Base-by-base conservation (phyloP, 2,329 filamentous ascomycete species). In the Aspergillus awamori region DNA sequence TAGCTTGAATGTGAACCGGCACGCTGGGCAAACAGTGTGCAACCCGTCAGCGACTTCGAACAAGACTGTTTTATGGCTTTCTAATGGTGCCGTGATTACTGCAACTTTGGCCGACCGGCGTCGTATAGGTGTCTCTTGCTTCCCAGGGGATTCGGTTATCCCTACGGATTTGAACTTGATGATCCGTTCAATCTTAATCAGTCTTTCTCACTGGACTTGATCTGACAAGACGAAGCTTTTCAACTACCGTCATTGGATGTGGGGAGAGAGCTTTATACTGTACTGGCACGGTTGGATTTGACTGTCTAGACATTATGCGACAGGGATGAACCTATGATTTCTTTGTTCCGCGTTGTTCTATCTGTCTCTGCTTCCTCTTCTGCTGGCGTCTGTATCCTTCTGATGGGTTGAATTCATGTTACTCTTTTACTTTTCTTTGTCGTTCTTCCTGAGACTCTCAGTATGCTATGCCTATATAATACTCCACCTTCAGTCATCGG, bases 391-490 rank as follows among this genome's bases (percentile, higher is more conserved):
- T 70, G 68, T 69, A 73, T 75, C 60, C 68, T 67, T 61, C 64
- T 68, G 63, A 63, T 69, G 69, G 70, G 68, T 65, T 67, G 58
- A 71, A 66, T 70, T 65, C 57, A 65, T 69, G 66, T 66, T 69
- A 66, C 62, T 64, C 62, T 62, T 59, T 64, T 70, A 56, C 36
- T 30, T 63, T 45, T 36, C 54, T 58, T 51, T 55, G 63, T 48
- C 33, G 41, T 26, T 41, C 57, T 63, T 57, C 43, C 57, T 59
- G 60, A 65, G 65, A 64, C 62, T 59, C 56, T 65, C 63, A 73
- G 72, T 74, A 75, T 75, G 67, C 65, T 69, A 74, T 68, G 64
- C 66, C 64, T 69, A 74, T 70, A 75, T 76, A 76, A 75, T 75
- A 71, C 43, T 59, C 56, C 56, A 30, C 41, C 41, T 45, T 51